Conservation (phyloP, 331 rosid genomes). For the Malus hybrid region DNA sequence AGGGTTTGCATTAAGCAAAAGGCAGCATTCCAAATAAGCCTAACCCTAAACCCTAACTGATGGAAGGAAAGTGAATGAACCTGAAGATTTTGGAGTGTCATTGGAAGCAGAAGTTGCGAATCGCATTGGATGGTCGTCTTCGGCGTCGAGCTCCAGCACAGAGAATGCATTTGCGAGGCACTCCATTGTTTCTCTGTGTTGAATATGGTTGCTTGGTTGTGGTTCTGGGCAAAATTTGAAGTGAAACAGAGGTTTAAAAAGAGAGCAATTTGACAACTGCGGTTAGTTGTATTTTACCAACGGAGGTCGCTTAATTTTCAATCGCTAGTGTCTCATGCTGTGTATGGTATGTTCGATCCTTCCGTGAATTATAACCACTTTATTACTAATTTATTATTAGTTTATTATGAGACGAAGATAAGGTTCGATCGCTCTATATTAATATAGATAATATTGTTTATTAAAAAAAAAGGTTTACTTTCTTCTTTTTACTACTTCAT, state of each 20-base stretch:
- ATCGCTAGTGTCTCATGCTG: no score
- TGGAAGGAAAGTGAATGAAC: not conserved
- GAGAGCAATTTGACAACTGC: no score
- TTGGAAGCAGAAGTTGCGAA: constrained; percentile 12
- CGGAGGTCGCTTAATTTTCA: no score
- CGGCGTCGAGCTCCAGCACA: constrained; percentile 49
- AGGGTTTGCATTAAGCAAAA: not conserved
- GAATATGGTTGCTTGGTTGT: not conserved
- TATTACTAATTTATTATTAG: no score
- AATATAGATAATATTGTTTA: no score
- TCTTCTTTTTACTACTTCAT: no score
- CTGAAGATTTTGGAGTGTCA: constrained; percentile 9
- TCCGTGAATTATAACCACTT: no score
- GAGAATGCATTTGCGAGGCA: constrained; percentile 42
- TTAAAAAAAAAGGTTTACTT: no score
- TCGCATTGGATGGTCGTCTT: constrained; percentile 25
- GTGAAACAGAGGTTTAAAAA: not conserved
- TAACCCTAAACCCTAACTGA: not conserved
- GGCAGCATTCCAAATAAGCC: not conserved
- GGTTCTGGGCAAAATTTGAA: not conserved
- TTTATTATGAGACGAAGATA: no score
- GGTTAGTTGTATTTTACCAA: no score
- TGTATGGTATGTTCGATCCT: no score
- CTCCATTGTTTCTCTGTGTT: constrained; percentile 32
- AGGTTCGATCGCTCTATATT: no score